phyloP scores from a whole-genome alignment of 805 yeast species.

The Wickerhamomyces pijperi region DNA sequence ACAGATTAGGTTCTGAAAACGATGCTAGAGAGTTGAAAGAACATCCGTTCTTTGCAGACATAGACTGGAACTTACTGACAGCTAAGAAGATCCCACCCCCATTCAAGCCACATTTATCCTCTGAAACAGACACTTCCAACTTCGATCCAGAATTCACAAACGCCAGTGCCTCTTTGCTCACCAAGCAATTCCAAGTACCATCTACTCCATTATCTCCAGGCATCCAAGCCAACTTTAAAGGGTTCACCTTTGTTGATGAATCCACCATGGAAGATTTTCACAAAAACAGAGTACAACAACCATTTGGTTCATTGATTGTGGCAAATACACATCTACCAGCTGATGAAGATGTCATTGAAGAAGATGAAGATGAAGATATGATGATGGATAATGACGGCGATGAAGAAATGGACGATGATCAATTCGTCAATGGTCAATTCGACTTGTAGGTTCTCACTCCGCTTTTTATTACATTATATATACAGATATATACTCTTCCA shows the following conservation, averaged over 20 bases:
- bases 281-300: constrained; percentile 21
- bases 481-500: too few relatives aligned
- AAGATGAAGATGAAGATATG: constrained; percentile 41
- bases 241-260: constrained; percentile 93
- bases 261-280: constrained; percentile 85
- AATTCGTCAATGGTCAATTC: too few relatives aligned
- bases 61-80: constrained; percentile 77
- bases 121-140: constrained; percentile 91
- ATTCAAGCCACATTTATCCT: constrained; percentile 82
- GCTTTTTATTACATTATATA: too few relatives aligned
- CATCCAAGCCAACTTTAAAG: constrained; percentile 91
- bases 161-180: constrained; percentile 76
- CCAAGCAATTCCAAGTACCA: constrained; percentile 43
- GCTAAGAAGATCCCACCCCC: constrained; percentile 90
- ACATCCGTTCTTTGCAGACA: constrained; percentile 84
- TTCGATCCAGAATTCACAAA: constrained; percentile 97
- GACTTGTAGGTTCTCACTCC: too few relatives aligned
- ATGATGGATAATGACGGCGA: constrained; percentile 30
- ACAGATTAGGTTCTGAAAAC: constrained; percentile 80
- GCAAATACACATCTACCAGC: constrained; percentile 75
- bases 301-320: constrained; percentile 65
- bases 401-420: constrained; percentile 60
- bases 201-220: constrained; percentile 86
- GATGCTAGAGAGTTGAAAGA: constrained; percentile 90
- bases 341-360: constrained; percentile 76